phyloP scores from a whole-genome alignment of 176 grass and related monocot species.

The Leersia perrieri region DNA sequence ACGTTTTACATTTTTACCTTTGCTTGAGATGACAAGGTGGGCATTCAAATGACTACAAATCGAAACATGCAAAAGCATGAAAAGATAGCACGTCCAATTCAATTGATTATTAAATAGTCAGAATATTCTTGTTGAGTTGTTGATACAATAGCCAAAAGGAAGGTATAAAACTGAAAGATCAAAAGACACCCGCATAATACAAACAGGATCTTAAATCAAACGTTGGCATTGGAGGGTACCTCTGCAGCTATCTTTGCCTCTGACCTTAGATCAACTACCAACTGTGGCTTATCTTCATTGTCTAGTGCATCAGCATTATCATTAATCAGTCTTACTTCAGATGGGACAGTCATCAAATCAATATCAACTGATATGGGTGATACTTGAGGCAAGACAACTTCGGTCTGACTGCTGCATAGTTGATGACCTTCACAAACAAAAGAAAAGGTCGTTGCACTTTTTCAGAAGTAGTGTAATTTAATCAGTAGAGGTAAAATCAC shows the following conservation, averaged over 20 bases:
- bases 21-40: conserved; percentile 4
- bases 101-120: not conserved
- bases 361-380: conserved; percentile 19
- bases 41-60: conserved; percentile 5
- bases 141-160: conserved; percentile 14
- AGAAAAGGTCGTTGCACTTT: not conserved
- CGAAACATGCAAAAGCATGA: not conserved
- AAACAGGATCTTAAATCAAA: conserved; percentile 6
- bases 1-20: not conserved
- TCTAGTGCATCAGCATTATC: conserved; percentile 24
- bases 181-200: not conserved
- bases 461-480: not conserved
- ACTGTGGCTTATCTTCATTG: conserved; percentile 34
- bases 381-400: conserved; percentile 24
- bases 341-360: conserved; percentile 28
- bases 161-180: not conserved
- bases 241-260: conserved; percentile 71
- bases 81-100: not conserved
- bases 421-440: conserved; percentile 41
- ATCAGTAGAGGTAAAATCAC: conserved; percentile 21
- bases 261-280: conserved; percentile 56
- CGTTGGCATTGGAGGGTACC: conserved; percentile 37
- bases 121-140: not conserved
- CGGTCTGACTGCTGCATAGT: conserved; percentile 18
- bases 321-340: conserved; percentile 31